Conservation (phyloP, 2,329 filamentous ascomycete species). For the Talaromyces piceae region DNA sequence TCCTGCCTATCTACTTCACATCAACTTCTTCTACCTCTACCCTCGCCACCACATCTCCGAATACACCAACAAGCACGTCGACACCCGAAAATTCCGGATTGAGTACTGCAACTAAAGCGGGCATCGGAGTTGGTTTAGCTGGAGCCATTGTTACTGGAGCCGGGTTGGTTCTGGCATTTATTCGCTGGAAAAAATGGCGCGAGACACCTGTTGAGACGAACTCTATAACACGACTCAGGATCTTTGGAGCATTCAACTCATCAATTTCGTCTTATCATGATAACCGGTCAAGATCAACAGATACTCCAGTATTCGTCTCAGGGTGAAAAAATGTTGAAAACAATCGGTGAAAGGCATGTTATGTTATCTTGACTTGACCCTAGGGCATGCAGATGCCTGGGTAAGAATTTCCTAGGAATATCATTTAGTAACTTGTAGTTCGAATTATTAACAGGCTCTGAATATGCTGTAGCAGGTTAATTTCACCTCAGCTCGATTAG, state of each 20-base stretch:
- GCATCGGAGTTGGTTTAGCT: background rate
- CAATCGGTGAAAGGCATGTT: too few relatives aligned
- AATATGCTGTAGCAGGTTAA: too few relatives aligned
- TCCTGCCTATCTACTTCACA: background rate
- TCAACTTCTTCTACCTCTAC: background rate
- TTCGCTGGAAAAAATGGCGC: background rate
- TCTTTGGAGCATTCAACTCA: background rate
- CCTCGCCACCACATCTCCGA: background rate
- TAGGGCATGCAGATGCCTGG: too few relatives aligned
- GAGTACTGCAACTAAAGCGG: background rate
- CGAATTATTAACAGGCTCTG: too few relatives aligned
- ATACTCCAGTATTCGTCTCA: background rate
- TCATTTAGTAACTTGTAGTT: too few relatives aligned
- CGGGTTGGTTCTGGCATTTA: background rate
- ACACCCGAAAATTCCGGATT: background rate
- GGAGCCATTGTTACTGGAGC: background rate
- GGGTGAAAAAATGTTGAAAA: background rate
- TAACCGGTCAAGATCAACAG: background rate
- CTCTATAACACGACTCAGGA: background rate
- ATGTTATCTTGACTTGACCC: too few relatives aligned
- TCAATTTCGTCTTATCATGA: background rate
- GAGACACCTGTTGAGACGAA: background rate
- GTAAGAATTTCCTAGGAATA: too few relatives aligned
- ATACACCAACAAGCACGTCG: background rate
- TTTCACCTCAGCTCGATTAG: too few relatives aligned